Percentiles rank a stretch among this genome's conserved stretches.
These are phyloP conservation scores for Aspergillus fischeri DNA, from an alignment of 2,329 filamentous ascomycete species.

Conservation along the genomic window DNA sequence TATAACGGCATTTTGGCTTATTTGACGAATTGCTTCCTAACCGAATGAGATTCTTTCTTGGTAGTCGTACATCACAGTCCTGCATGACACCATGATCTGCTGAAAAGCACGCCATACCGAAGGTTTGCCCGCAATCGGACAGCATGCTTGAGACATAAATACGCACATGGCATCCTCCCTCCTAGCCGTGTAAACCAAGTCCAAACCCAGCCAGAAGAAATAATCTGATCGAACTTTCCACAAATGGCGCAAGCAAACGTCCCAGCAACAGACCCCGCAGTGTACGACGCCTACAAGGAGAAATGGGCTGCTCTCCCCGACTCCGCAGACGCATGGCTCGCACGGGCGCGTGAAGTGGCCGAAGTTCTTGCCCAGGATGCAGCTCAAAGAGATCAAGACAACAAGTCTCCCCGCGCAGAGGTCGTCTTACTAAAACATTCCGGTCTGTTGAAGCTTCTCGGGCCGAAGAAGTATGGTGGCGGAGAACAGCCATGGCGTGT, in stretches of 20 bases:
- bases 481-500: constrained; percentile 52
- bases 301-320: constrained; percentile 36
- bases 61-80: not conserved
- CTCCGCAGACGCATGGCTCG: constrained; percentile 44
- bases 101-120: not conserved
- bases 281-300: constrained; percentile 40
- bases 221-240: not conserved
- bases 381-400: constrained; percentile 46
- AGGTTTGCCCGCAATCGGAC: not conserved
- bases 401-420: constrained; percentile 51
- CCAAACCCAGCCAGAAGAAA: not conserved
- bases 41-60: not conserved
- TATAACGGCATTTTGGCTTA: not conserved
- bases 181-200: too few species aligned
- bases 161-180: not conserved
- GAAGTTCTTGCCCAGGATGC: constrained; percentile 49
- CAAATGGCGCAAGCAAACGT: constrained; percentile 14
- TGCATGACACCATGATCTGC: not conserved
- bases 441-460: constrained; percentile 49
- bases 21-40: not conserved
- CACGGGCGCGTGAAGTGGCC: constrained; percentile 47
- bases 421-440: constrained; percentile 50
- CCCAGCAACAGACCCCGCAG: constrained; percentile 34
- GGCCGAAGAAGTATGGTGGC: constrained; percentile 49
- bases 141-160: not conserved